Conservation (phyloP, 2,329 filamentous ascomycete species). For the Trichoderma sp. region DNA sequence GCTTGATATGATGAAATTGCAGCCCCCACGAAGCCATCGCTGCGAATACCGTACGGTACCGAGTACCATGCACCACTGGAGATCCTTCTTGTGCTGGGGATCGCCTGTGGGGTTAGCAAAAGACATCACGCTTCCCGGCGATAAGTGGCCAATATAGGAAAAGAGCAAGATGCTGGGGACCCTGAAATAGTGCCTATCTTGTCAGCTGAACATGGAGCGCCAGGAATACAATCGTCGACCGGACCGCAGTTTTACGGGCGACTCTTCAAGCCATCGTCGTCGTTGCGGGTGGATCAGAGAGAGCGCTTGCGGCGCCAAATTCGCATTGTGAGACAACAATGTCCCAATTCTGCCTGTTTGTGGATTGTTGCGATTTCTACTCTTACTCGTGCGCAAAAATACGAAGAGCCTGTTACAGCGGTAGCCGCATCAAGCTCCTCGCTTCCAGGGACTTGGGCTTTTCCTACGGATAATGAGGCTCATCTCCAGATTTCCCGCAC, state of each 20-base stretch:
- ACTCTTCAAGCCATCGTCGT: not conserved
- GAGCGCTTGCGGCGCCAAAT: constrained; percentile 14
- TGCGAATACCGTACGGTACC: not conserved
- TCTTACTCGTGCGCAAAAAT: not conserved
- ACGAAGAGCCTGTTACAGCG: not conserved
- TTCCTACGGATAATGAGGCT: not conserved
- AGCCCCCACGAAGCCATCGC: constrained; percentile 6
- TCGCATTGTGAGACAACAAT: not conserved
- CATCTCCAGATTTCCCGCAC: constrained; percentile 10
- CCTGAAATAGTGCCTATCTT: not conserved
- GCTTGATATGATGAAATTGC: not conserved
- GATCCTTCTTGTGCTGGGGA: constrained; percentile 7
- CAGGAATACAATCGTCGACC: not conserved
- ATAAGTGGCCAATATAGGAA: not conserved
- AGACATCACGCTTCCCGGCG: not conserved
- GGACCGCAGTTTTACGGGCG: not conserved
- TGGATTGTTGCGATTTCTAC: not conserved
- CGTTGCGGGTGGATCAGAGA: not conserved
- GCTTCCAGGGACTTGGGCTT: not conserved
- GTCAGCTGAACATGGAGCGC: constrained; percentile 4
- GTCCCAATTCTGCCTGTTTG: not conserved
- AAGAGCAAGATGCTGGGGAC: not conserved
- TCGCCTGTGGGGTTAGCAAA: constrained; percentile 8
- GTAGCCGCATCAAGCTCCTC: not conserved
- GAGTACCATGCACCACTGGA: not conserved